These are phyloP conservation scores for Begonia peltatifolia DNA, from an alignment of 306 rosid genomes.

Conservation along the genomic window DNA sequence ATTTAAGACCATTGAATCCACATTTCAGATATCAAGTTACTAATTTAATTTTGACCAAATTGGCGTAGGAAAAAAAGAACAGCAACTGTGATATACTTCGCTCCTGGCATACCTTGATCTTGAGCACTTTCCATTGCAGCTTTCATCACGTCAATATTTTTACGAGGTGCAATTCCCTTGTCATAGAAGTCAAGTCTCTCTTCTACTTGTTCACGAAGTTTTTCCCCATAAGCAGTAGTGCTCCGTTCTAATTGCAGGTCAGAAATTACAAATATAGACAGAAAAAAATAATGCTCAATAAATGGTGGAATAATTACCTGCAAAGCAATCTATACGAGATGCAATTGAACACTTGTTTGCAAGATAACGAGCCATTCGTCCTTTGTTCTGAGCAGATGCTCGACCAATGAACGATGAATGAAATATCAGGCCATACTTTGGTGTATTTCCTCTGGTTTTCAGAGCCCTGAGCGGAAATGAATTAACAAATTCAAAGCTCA, in stretches of 20 bases:
- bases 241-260: conserved; percentile 31
- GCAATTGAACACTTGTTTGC: conserved; percentile 91
- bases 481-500: no score
- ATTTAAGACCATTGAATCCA: no score
- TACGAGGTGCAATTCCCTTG: conserved; percentile 97
- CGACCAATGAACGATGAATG: conserved; percentile 83
- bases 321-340: conserved; percentile 74
- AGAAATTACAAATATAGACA: no score
- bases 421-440: conserved; percentile 71
- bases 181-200: conserved; percentile 98
- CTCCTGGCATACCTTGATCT: conserved; percentile 62
- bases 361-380: conserved; percentile 83
- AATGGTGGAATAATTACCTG: conserved; percentile 25
- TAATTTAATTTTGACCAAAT: no score
- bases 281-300: no score
- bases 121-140: conserved; percentile 58
- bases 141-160: conserved; percentile 93
- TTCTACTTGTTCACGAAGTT: conserved; percentile 94
- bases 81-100: no score
- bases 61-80: no score
- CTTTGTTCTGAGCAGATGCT: conserved; percentile 70
- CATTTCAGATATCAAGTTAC: no score
- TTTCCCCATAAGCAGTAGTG: conserved; percentile 59
- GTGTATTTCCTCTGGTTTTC: conserved; percentile 75
- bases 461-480: conserved; percentile 42